Base-by-base conservation (phyloP, 305 asterid species). In the Galium porrigens region DNA sequence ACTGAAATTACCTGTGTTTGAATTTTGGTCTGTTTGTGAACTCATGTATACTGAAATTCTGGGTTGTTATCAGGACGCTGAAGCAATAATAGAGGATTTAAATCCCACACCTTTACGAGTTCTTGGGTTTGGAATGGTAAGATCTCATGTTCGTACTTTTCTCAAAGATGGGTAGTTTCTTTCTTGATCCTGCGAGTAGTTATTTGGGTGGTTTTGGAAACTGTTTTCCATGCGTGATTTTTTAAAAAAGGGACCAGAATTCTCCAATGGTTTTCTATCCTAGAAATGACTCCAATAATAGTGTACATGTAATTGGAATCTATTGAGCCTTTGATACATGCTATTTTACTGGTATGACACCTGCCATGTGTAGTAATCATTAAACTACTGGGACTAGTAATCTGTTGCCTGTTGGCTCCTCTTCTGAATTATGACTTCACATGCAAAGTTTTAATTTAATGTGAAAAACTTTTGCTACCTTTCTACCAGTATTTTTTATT, bases 21-120 rank as follows among this genome's bases (percentile, higher is more conserved):
- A 34, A 34, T 34, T 12, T 22, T 22, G 22, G 22, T 22, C 22
- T 22, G 22, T 22, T 22, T 22, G 22, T 22, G 22, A 22, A 22
- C 22, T 22, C 22, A 22, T 22, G 22, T 22, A 22, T 22, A 22
- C 78, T 59, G 36, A 65, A 39, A 68, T 73, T 25, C 57, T 54
- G 64, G 67, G 72, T 48, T 70, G 52, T 76, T 25, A 29, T 67
- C 82, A 92, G 98, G 98, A 92, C 65, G 95, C 90, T 68, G 94
- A 89, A 81, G 98, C 98, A 54, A 89, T 92, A 70, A 72, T 92
- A 75, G 95, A 92, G 82, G 89, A 86, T 70, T 69, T 92, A 69
- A 92, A 87, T 27, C 96, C 95, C 44, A 84, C 96, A 63, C 98
- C 95, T 14, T 46, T 82, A 54, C 80, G 83, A 79, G 67, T 89